These are phyloP conservation scores for Astragalus glycyphyllos DNA, from an alignment of 306 rosid species.

Conservation along the genomic window DNA sequence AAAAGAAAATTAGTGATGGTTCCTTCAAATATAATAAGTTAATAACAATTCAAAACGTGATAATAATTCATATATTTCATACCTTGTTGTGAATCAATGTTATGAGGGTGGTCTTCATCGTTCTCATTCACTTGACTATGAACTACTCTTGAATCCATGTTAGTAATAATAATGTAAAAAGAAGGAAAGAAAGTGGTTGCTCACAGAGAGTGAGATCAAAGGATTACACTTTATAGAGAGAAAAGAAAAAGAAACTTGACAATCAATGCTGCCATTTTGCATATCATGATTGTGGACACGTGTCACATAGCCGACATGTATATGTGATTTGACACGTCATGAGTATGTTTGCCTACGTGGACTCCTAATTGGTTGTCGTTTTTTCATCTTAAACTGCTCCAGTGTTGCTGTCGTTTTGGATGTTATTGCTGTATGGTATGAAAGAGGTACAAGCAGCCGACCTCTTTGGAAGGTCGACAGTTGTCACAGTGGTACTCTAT, in stretches of 20 bases:
- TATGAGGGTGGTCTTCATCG: constrained; percentile 38
- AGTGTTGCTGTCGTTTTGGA: no score
- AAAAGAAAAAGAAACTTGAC: neutral
- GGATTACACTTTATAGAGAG: constrained; percentile 36
- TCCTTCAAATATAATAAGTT: neutral
- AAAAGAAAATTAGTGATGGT: neutral
- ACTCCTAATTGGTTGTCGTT: neutral
- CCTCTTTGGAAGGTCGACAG: no score
- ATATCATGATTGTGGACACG: constrained; percentile 37
- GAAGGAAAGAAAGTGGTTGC: constrained; percentile 24
- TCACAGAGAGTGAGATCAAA: neutral
- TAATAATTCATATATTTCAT: neutral
- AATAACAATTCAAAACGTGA: neutral
- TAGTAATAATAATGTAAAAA: neutral
- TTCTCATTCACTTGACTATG: constrained; percentile 32
- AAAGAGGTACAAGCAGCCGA: no score
- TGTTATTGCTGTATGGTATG: no score
- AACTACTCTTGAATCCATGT: constrained; percentile 44
- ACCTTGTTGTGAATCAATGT: constrained; percentile 42
- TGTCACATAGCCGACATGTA: constrained; percentile 23
- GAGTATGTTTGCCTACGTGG: constrained; percentile 20
- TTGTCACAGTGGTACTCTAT: no score
- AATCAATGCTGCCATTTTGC: constrained; percentile 49
- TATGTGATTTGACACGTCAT: constrained; percentile 38
- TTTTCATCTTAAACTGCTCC: neutral